Evolutionary conservation across 2,329 filamentous ascomycete species (phyloP).

Genomic region (Colletotrichum horii): DNA sequence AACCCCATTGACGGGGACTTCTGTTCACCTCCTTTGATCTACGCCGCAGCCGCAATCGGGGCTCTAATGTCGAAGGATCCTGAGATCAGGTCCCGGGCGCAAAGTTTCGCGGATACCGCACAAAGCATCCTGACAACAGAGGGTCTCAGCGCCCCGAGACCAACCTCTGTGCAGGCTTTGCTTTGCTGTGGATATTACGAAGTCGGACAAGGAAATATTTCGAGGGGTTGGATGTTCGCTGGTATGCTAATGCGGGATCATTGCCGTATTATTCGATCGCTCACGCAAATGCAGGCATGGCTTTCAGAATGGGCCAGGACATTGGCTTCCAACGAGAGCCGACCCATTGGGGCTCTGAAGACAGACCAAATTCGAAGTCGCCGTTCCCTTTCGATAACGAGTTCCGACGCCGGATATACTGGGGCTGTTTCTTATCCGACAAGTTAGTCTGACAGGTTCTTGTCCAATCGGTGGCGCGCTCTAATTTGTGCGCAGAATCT

Average conservation of each 20-base stretch:
- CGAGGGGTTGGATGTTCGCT: constrained; percentile 29
- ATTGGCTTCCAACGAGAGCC: constrained; percentile 33
- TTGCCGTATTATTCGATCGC: constrained; percentile 10
- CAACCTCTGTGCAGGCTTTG: constrained; percentile 29
- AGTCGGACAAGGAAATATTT: constrained; percentile 29
- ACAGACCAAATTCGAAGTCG: constrained; percentile 16
- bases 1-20: constrained; percentile 26
- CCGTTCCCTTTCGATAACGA: constrained; percentile 26
- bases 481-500: background rate
- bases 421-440: constrained; percentile 33
- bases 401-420: constrained; percentile 32
- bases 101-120: constrained; percentile 22
- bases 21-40: constrained; percentile 28
- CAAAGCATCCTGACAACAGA: constrained; percentile 28
- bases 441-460: constrained; percentile 12
- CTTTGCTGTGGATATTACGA: constrained; percentile 32
- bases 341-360: constrained; percentile 22
- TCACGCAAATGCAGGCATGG: constrained; percentile 25
- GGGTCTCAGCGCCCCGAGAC: constrained; percentile 25
- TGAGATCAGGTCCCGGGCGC: constrained; percentile 1
- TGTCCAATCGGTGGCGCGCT: fast-evolving
- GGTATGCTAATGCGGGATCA: background rate
- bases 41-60: constrained; percentile 27
- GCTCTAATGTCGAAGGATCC: constrained; percentile 24
- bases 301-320: constrained; percentile 35